phyloP scores from a whole-genome alignment of 768 basidiomycete species.

The Cystobasidium tubakii region DNA sequence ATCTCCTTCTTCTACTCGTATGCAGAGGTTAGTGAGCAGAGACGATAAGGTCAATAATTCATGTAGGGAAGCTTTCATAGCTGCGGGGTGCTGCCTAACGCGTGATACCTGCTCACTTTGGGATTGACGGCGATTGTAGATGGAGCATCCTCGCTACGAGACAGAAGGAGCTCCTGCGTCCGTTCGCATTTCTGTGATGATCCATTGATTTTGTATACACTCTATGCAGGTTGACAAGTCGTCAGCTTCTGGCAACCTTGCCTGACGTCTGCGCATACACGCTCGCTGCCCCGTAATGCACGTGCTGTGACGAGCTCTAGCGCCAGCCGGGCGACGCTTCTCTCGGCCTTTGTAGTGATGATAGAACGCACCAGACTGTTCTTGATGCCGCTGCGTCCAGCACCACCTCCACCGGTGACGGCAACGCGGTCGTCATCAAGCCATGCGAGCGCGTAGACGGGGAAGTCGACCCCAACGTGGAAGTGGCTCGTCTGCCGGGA shows the following conservation, averaged over 20 bases:
- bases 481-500: slow-evolving; percentile 19
- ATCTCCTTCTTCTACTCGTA: slow-evolving; percentile 52
- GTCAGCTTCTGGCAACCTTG: not conserved
- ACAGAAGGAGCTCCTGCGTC: slow-evolving; percentile 67
- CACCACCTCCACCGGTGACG: slow-evolving; percentile 66
- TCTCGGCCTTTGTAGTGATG: too few relatives aligned
- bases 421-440: slow-evolving; percentile 18
- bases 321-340: too few relatives aligned
- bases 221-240: slow-evolving; percentile 51
- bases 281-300: not conserved
- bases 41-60: too few relatives aligned
- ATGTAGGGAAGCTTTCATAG: not conserved
- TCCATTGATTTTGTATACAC: slow-evolving; percentile 60
- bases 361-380: slow-evolving; percentile 72
- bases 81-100: not conserved
- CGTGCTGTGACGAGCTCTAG: not conserved
- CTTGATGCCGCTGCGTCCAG: slow-evolving; percentile 79
- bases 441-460: slow-evolving; percentile 32
- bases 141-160: slow-evolving; percentile 81
- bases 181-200: slow-evolving; percentile 57
- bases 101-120: slow-evolving; percentile 54
- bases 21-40: too few relatives aligned
- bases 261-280: too few relatives aligned
- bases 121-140: slow-evolving; percentile 79
- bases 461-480: slow-evolving; percentile 26